These are phyloP conservation scores for Neurospora sp. DNA, from an alignment of 2,329 filamentous ascomycete species.

Conservation along the genomic window DNA sequence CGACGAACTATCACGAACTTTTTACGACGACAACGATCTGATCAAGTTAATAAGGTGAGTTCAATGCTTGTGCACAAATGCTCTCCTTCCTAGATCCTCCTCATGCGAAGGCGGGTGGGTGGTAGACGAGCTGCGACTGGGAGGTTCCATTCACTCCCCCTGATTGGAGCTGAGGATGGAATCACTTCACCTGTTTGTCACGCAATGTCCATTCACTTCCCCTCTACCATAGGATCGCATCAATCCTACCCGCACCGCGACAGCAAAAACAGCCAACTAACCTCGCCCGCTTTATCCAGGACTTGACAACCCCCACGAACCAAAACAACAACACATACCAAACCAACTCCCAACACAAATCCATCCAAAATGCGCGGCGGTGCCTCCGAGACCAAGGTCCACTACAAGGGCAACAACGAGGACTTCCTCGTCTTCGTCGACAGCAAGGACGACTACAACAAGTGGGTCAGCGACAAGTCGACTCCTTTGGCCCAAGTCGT, in stretches of 20 bases:
- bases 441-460: conserved; percentile 52
- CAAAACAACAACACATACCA: conserved; percentile 4
- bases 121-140: background rate
- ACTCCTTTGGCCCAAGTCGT: conserved; percentile 78
- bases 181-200: background rate
- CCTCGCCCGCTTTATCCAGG: conserved; percentile 6
- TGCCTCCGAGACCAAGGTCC: conserved; percentile 62
- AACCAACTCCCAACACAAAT: conserved; percentile 3
- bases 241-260: background rate
- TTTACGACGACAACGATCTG: background rate
- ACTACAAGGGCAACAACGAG: conserved; percentile 64
- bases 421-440: conserved; percentile 53
- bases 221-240: background rate
- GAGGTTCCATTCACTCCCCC: background rate
- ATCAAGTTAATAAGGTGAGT: background rate
- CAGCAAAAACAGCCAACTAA: conserved; percentile 7
- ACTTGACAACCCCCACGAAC: conserved; percentile 7
- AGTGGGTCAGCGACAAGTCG: conserved; percentile 74
- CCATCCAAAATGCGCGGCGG: conserved; percentile 59
- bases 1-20: background rate
- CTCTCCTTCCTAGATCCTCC: background rate
- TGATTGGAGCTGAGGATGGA: background rate
- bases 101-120: background rate
- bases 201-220: background rate
- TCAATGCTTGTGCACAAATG: background rate